Evolutionary conservation across 495 filamentous ascomycete genomes (phyloP).

Genomic region (Neurospora sublineolata): DNA sequence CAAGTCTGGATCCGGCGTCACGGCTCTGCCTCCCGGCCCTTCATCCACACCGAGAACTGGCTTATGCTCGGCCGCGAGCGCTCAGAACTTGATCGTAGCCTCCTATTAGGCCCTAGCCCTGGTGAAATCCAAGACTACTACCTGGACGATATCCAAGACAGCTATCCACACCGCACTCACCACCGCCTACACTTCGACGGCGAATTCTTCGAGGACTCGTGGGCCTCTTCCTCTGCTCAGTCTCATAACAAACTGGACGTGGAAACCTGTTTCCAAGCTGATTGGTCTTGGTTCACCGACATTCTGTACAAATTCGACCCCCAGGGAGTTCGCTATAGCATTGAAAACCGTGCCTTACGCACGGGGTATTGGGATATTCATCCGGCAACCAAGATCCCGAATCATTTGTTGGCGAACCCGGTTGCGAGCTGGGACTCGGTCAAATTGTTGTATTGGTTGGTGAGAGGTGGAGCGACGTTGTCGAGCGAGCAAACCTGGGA

Average conservation of each 20-base stretch:
- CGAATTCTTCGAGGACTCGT: not conserved
- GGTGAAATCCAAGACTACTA: not conserved
- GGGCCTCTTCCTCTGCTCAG: not conserved
- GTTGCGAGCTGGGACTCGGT: constrained; percentile 15
- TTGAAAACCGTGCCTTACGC: not conserved
- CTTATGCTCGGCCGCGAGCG: not conserved
- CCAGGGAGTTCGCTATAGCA: not conserved
- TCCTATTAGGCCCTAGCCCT: not conserved
- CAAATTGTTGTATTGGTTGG: constrained; percentile 28
- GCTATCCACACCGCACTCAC: not conserved
- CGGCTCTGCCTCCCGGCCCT: not conserved
- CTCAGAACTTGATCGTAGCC: not conserved
- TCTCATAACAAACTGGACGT: not conserved
- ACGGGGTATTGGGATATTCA: constrained; percentile 19
- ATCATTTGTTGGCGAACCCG: constrained; percentile 16
- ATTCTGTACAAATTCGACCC: not conserved
- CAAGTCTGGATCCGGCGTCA: constrained; percentile 16
- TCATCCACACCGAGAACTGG: not conserved
- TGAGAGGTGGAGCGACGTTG: constrained; percentile 19
- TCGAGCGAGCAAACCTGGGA: constrained; percentile 23
- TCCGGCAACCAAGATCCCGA: constrained; percentile 18
- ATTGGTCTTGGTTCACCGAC: constrained; percentile 9
- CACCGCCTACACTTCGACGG: not conserved
- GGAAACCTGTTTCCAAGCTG: constrained; percentile 3
- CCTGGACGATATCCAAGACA: not conserved